Percentiles rank a stretch among this genome's conserved stretches.
These are phyloP conservation scores for Venturiaceae sp. DNA, from an alignment of 2,329 filamentous ascomycete species.

Conservation along the genomic window DNA sequence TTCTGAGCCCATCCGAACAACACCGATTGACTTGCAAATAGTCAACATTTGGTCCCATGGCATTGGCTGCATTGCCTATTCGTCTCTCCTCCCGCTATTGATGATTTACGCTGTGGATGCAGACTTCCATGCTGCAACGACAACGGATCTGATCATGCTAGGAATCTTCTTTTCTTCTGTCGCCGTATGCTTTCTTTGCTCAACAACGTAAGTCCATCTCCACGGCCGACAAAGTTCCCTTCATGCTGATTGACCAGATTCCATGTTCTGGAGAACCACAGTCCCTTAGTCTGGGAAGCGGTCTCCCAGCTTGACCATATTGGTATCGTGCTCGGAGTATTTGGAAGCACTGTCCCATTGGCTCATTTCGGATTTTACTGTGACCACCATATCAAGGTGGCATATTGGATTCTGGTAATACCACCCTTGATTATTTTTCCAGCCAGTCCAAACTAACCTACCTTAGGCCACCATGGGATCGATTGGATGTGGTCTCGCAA, in stretches of 20 bases:
- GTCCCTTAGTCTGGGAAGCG: constrained; percentile 62
- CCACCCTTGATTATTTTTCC: neutral
- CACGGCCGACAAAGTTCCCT: constrained; percentile 30
- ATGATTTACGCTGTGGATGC: constrained; percentile 56
- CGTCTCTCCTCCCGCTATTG: constrained; percentile 41
- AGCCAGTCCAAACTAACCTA: neutral
- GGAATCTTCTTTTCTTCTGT: constrained; percentile 22
- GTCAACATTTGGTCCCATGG: constrained; percentile 67
- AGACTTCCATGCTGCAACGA: constrained; percentile 15
- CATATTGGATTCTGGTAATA: constrained; percentile 69
- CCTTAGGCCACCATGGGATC: constrained; percentile 53
- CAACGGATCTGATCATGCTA: constrained; percentile 25
- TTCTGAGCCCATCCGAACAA: constrained; percentile 39
- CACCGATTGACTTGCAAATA: constrained; percentile 49
- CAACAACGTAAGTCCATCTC: neutral
- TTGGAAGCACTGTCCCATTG: constrained; percentile 81
- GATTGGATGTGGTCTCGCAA: constrained; percentile 63
- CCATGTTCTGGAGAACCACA: constrained; percentile 81
- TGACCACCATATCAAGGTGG: constrained; percentile 50
- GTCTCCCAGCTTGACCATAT: constrained; percentile 93
- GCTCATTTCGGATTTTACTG: constrained; percentile 55
- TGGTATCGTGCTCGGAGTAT: constrained; percentile 84
- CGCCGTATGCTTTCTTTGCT: neutral
- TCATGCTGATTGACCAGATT: constrained; percentile 52
- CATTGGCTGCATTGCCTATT: constrained; percentile 47